phyloP scores from a whole-genome alignment of 352 stramenopile species.

The Pythium aquatile region DNA sequence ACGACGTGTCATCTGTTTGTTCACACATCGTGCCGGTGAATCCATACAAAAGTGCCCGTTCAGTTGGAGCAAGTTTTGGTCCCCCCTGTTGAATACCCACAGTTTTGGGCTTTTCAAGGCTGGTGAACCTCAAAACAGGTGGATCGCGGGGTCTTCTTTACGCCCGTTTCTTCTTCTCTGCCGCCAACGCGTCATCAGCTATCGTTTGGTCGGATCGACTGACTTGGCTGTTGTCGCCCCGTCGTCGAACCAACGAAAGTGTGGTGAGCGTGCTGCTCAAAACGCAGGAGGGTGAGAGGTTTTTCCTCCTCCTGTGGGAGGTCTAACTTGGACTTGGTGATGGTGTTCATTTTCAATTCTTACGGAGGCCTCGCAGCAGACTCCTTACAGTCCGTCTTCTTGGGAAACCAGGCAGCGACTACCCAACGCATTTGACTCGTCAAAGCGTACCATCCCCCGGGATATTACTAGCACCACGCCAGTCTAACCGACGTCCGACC shows the following conservation, averaged over 20 bases:
- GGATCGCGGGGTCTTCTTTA: neutral
- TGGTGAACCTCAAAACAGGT: neutral
- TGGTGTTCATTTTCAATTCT: conserved; percentile 28
- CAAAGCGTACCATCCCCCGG: conserved; percentile 26
- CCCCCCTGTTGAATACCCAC: neutral
- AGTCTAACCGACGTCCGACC: conserved; percentile 16
- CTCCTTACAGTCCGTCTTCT: conserved; percentile 29
- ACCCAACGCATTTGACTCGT: conserved; percentile 19
- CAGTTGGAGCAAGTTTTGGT: conserved; percentile 1
- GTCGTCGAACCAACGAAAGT: conserved; percentile 1
- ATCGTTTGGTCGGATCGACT: neutral
- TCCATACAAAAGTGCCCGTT: conserved; percentile 22
- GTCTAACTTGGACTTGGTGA: neutral
- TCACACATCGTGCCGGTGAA: conserved; percentile 4
- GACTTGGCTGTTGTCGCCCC: neutral
- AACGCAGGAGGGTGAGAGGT: neutral
- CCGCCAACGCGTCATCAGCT: neutral
- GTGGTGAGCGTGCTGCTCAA: neutral
- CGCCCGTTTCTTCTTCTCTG: neutral
- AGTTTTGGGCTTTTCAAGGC: too few species aligned
- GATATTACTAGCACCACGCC: conserved; percentile 19
- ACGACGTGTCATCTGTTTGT: conserved; percentile 16
- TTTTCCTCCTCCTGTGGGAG: neutral
- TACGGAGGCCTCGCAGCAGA: conserved; percentile 30
- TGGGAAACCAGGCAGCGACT: conserved; percentile 20